A percentile compares a stretch with the other conserved stretches of the same genome.
These are phyloP conservation scores for Macrocystidia cucumis DNA, from an alignment of 1,284 basidiomycete genomes.

Conservation along the genomic window DNA sequence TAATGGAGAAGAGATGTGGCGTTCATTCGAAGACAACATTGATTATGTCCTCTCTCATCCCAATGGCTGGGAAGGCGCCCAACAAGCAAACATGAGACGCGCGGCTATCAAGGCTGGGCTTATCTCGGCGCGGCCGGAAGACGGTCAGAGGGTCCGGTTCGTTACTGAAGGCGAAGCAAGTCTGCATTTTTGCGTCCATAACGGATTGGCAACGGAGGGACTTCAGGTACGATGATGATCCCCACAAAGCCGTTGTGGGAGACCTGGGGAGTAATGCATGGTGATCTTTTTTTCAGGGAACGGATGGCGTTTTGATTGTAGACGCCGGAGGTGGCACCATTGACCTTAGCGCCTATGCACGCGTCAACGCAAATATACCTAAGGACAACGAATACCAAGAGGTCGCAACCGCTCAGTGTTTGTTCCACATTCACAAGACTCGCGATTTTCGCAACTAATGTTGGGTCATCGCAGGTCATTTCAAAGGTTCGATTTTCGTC, in stretches of 20 bases:
- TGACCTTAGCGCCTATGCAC: slow-evolving; percentile 41
- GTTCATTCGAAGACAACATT: slow-evolving; percentile 10
- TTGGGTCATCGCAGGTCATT: slow-evolving; percentile 8
- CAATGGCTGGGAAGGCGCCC: slow-evolving; percentile 34
- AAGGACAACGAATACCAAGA: slow-evolving; percentile 13
- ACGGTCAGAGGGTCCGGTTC: slow-evolving; percentile 23
- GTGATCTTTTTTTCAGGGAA: slow-evolving; percentile 18
- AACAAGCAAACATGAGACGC: slow-evolving; percentile 26
- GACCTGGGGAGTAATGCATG: too few species aligned
- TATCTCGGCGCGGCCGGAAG: slow-evolving; percentile 21
- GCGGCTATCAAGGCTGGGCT: slow-evolving; percentile 28
- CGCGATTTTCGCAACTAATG: slow-evolving; percentile 10
- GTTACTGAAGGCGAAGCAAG: slow-evolving; percentile 36
- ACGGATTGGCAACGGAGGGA: slow-evolving; percentile 10
- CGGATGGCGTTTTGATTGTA: slow-evolving; percentile 42
- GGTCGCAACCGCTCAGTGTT: slow-evolving; percentile 18
- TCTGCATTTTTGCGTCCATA: slow-evolving; percentile 27
- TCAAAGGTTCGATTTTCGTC: slow-evolving; percentile 19
- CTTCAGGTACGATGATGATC: background rate
- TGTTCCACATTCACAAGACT: slow-evolving; percentile 13
- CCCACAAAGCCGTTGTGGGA: slow-evolving; percentile 8
- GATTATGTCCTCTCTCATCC: slow-evolving; percentile 25
- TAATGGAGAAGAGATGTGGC: slow-evolving; percentile 12
- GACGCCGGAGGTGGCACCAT: slow-evolving; percentile 54
- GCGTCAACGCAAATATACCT: slow-evolving; percentile 7